Conservation (phyloP, 495 filamentous ascomycete species). For the Trichoderma erinaceum region DNA sequence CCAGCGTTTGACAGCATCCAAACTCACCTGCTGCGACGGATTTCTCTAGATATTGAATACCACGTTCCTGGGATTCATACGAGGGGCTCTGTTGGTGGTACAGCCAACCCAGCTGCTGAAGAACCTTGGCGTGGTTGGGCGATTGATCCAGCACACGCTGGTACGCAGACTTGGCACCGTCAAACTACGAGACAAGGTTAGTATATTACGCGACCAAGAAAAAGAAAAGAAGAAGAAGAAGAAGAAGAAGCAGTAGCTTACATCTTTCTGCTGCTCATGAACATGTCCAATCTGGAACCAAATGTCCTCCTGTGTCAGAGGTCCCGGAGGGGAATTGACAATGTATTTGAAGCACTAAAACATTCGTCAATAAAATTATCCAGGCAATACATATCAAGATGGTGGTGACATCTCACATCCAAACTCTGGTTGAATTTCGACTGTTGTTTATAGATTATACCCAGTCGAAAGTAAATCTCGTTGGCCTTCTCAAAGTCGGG, state of each 20-base stretch:
- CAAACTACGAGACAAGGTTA: conserved; percentile 59
- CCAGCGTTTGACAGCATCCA: conserved; percentile 12
- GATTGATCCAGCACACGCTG: conserved; percentile 89
- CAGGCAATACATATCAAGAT: conserved; percentile 5
- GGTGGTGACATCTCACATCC: conserved; percentile 54
- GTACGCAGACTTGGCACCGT: conserved; percentile 86
- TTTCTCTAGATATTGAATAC: conserved; percentile 96
- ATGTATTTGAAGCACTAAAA: conserved; percentile 95
- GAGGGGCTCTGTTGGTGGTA: conserved; percentile 90
- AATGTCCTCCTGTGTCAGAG: conserved; percentile 95
- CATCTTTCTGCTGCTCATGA: conserved; percentile 97
- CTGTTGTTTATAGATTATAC: conserved; percentile 99
- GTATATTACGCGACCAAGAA: conserved; percentile 9
- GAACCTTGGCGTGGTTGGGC: conserved; percentile 93
- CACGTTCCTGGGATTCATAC: conserved; percentile 86
- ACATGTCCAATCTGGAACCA: conserved; percentile 99
- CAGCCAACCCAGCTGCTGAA: conserved; percentile 97
- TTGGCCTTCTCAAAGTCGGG: conserved; percentile 98
- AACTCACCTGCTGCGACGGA: conserved; percentile 85
- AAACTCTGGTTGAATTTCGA: conserved; percentile 88
- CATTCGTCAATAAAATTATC: conserved; percentile 25
- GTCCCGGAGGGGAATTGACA: conserved; percentile 83
- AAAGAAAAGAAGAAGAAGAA: no score
- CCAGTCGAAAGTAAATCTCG: conserved; percentile 96
- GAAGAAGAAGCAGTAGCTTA: conserved; percentile 45